Percentiles rank a stretch among this genome's conserved stretches.
These are phyloP conservation scores for Eutreptiella sp. DNA, from an alignment of 208 protist species.

Conservation along the genomic window DNA sequence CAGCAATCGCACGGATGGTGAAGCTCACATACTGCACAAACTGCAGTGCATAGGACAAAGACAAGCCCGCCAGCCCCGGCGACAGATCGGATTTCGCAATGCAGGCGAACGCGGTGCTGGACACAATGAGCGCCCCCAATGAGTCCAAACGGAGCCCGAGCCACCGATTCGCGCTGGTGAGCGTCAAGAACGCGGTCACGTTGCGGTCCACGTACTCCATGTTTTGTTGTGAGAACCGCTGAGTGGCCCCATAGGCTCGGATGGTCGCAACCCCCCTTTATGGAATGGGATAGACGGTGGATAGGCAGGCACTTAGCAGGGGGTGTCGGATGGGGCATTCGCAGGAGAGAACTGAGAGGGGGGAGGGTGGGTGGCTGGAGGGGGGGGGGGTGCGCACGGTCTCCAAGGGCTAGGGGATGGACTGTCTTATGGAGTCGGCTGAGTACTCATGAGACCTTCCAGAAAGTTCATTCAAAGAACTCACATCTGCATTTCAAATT, in stretches of 20 bases:
- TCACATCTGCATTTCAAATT: too few relatives aligned
- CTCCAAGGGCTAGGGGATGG: too few relatives aligned
- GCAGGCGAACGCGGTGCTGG: conserved; percentile 41
- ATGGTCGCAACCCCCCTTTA: conserved; percentile 56
- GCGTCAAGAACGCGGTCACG: conserved; percentile 20
- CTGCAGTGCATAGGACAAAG: conserved; percentile 37
- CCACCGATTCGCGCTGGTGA: conserved; percentile 46
- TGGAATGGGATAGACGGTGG: too few relatives aligned
- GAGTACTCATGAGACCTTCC: too few relatives aligned
- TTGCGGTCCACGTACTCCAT: conserved; percentile 32
- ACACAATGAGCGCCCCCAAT: conserved; percentile 43
- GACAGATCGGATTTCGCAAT: neutral
- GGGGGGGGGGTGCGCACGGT: too few relatives aligned
- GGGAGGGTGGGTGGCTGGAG: too few relatives aligned
- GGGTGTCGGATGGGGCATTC: too few relatives aligned
- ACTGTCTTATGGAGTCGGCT: too few relatives aligned
- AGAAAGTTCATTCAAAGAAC: too few relatives aligned
- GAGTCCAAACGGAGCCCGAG: conserved; percentile 49
- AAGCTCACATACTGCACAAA: conserved; percentile 10
- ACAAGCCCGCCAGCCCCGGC: conserved; percentile 24
- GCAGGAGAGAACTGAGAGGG: too few relatives aligned
- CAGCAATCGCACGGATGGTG: conserved; percentile 5
- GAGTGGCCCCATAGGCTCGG: conserved; percentile 30
- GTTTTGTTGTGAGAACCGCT: conserved; percentile 34
- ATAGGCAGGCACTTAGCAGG: too few relatives aligned